Evolutionary conservation across 345 rosid species (phyloP), one percentile per base, ranked within the genome.

Genomic region (Brassica carinata): DNA sequence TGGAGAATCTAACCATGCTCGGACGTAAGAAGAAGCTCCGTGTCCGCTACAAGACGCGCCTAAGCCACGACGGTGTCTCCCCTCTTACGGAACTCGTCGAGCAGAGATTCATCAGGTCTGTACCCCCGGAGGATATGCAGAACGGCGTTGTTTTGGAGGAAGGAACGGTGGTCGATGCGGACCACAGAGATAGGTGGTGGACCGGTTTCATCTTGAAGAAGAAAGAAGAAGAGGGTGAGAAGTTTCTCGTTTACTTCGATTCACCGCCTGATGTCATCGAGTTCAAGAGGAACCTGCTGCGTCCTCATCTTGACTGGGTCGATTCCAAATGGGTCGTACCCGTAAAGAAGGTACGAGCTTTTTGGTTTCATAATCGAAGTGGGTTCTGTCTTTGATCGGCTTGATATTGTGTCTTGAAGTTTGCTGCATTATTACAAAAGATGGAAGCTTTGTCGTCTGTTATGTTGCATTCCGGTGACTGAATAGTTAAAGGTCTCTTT

Each of bases 271-370:
- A 88, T 51, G 72, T 87, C n/a, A 17, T 87, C 33, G 85, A 86
- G 29, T 86, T 87, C 72, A 81, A 84, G 31, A 77, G 66, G 17
- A 83, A 76, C 27, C 84, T 83, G 64, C 77, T 90, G 70, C 82
- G 97, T 73, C 7, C 72, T 64, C 91, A 90, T 38, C 81, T 74
- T 77, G 40, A 81, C 0, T 89, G 97, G 94, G 62, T 72, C 69
- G 75, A 82, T 38, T 84, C 86, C 19, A 79, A 71, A 13, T 90
- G 94, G 94, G 76, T 85, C 69, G 81, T 65, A 74, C 80, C 89
- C 5, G 73, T 77, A 18, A 68, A 2, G 2, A 7, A 85, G 87
- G 88, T 45, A 45, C 51, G 51, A 43, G 13, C 5, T 23, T 7
- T 3, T 9, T 29, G 6, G 8, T 63, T 66, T 61, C 48, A 9